Conservation (phyloP, 2,329 filamentous ascomycete species). For the Botrytis pseudocinerea region DNA sequence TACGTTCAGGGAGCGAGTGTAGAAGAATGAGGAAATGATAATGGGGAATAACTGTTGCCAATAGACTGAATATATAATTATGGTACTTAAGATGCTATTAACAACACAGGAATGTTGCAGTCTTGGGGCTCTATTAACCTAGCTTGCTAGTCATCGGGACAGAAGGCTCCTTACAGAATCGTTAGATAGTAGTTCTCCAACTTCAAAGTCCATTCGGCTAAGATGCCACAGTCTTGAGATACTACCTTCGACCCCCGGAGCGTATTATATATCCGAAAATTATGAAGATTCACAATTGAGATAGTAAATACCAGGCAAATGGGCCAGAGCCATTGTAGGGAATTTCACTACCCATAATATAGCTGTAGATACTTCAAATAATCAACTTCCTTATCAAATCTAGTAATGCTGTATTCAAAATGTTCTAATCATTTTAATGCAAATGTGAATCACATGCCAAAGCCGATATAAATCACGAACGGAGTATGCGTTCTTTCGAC, state of each 20-base stretch:
- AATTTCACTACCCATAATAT: rapidly evolving
- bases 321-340: no score
- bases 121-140: neutral
- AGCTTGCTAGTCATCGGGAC: neutral
- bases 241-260: neutral
- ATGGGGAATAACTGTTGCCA: neutral
- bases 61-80: neutral
- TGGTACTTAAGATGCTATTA: neutral
- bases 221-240: neutral
- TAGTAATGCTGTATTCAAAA: neutral
- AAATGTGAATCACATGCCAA: neutral
- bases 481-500: neutral
- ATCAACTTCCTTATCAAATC: no score
- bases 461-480: neutral
- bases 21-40: neutral
- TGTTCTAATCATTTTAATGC: neutral
- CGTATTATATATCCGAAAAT: neutral
- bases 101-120: neutral
- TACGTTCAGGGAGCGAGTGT: rapidly evolving
- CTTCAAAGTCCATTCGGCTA: no score
- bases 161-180: neutral
- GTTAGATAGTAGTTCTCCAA: neutral
- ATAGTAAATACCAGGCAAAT: neutral
- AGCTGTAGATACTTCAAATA: neutral
- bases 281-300: neutral